These are phyloP conservation scores for Lactarius evosmus DNA, from an alignment of 768 basidiomycete genomes.

Conservation along the genomic window DNA sequence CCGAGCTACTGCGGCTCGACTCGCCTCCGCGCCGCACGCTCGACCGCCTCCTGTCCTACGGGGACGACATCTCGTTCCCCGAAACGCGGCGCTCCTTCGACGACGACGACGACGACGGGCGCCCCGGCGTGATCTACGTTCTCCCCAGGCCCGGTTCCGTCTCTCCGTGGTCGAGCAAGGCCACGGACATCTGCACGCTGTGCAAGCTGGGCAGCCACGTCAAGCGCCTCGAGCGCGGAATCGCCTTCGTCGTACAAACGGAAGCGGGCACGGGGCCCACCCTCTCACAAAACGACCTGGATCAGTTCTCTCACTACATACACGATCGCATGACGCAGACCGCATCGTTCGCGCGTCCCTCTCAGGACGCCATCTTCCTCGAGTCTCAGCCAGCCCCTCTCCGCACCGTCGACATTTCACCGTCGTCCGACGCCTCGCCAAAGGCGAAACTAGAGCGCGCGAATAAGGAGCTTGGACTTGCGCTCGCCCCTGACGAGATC, in stretches of 20 bases:
- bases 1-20: constrained; percentile 42
- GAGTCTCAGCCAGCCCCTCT: constrained; percentile 66
- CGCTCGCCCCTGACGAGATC: constrained; percentile 85
- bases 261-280: constrained; percentile 37
- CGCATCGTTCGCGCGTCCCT: constrained; percentile 57
- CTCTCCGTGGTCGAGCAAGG: constrained; percentile 99
- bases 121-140: constrained; percentile 59
- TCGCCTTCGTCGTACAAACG: constrained; percentile 61
- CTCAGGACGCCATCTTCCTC: constrained; percentile 53
- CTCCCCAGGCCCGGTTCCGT: constrained; percentile 86
- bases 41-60: constrained; percentile 76
- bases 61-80: constrained; percentile 62
- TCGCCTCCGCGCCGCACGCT: constrained; percentile 54
- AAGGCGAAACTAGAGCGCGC: constrained; percentile 65
- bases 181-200: constrained; percentile 88
- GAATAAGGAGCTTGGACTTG: constrained; percentile 85
- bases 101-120: too few relatives aligned
- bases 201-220: constrained; percentile 76
- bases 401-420: constrained; percentile 61
- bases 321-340: constrained; percentile 97
- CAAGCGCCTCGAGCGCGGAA: constrained; percentile 83
- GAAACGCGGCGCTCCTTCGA: constrained; percentile 41
- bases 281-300: constrained; percentile 48
- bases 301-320: constrained; percentile 61
- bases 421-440: constrained; percentile 40